Percentiles rank a stretch among this genome's conserved stretches.
Evolutionary conservation across 768 basidiomycete genomes (phyloP).

Genomic region (Suillus bovinus): DNA sequence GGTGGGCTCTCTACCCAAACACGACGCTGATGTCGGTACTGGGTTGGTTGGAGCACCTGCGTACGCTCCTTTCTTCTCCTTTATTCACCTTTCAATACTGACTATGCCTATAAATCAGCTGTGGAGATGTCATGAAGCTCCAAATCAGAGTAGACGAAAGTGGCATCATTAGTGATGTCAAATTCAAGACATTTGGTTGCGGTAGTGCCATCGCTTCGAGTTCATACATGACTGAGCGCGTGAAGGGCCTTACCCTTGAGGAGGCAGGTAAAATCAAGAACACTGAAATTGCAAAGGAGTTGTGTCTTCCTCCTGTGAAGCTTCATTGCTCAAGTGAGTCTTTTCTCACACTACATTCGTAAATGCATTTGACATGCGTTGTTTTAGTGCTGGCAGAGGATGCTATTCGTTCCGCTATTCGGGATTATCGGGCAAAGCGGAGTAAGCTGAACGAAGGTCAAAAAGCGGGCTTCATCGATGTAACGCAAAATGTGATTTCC

Average conservation of each 20-base stretch:
- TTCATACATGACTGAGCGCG: slow-evolving; percentile 98
- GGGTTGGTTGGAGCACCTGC: slow-evolving; percentile 98
- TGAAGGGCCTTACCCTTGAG: slow-evolving; percentile 91
- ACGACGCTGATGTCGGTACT: slow-evolving; percentile 89
- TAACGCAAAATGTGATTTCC: slow-evolving; percentile 55
- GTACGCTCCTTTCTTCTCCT: slow-evolving; percentile 47
- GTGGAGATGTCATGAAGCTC: slow-evolving; percentile 99
- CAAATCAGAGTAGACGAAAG: slow-evolving; percentile 96
- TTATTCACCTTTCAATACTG: slow-evolving; percentile 15
- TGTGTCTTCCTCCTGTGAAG: slow-evolving; percentile 94
- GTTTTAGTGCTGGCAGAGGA: slow-evolving; percentile 90
- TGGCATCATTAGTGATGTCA: slow-evolving; percentile 96
- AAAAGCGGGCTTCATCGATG: slow-evolving; percentile 69
- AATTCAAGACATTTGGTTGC: slow-evolving; percentile 99
- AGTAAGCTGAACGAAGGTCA: slow-evolving; percentile 48
- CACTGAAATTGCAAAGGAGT: slow-evolving; percentile 98
- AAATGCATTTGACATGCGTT: slow-evolving; percentile 21
- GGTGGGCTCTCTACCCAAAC: slow-evolving; percentile 97
- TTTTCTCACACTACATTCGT: slow-evolving; percentile 11
- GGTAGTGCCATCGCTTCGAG: slow-evolving; percentile 98
- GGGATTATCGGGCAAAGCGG: slow-evolving; percentile 91
- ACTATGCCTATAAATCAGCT: slow-evolving; percentile 46
- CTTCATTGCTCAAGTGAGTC: slow-evolving; percentile 88
- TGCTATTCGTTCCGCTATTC: slow-evolving; percentile 97
- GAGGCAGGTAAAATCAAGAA: slow-evolving; percentile 97